Base-by-base conservation (phyloP, 768 basidiomycete genomes). In the Leucosporidium scottii region DNA sequence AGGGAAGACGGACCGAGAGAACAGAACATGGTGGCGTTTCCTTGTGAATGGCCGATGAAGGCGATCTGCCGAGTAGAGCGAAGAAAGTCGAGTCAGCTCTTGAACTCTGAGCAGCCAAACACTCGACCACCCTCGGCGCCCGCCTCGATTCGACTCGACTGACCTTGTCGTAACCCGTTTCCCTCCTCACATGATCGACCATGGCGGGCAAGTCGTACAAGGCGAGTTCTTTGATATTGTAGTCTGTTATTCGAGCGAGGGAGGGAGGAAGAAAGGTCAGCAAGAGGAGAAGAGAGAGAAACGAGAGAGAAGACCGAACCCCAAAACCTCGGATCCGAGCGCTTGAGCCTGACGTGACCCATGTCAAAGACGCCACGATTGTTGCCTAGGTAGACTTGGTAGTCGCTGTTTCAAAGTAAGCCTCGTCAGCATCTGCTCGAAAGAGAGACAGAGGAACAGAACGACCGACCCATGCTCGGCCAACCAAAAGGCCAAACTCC, bases 1-100 rank as follows among this genome's bases (percentile, higher is more conserved):
- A 15, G 34, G 36, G 27, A 20, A 30, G 13, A 28, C 67, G 53
- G 4, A 72, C 71, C 81, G 47, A 83, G 79, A 10, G 81, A 81
- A 72, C 82, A 78, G 73, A 83, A 82, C 55, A 81, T 79, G 13
- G 81, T 76, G 1, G 81, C 82, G 74, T 82, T 82, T 28, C 82
- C 82, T 74, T 83, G 82, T 23, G 82, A 82, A 67, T 83, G 82
- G 30, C 82, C 82, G 65, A 83, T 81, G 74, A 82, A 82, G 25
- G 78, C 82, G 62, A 82, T 79, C 79, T 81, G 70, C 3, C 15
- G 8, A 44, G 15, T 15, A 10, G 17, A 51, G 62, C 9, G 28
- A 53, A 44, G 23, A 47, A 44, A 44, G 2, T 36, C 34, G 12
- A 13, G 15, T 44, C 39, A 44, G 39, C 39, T 44, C 39, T n/a